Conservation (phyloP, 2,329 filamentous ascomycete species). For the Pseudopyrenochaeta lycopersici region DNA sequence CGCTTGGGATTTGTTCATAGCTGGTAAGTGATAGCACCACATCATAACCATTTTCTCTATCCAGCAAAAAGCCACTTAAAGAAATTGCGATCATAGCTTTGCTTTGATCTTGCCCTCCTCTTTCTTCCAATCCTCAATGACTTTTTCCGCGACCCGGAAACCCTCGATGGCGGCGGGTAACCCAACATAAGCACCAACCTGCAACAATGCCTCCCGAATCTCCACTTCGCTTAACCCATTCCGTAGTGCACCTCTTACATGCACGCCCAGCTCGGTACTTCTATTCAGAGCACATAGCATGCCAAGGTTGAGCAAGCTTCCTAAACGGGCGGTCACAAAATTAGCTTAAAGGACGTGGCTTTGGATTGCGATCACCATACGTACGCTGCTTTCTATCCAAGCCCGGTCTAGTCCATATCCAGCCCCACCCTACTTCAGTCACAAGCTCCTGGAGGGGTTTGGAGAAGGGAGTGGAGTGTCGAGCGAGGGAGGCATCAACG, state of each 20-base stretch:
- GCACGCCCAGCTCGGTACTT: constrained; percentile 64
- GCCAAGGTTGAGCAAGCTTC: constrained; percentile 67
- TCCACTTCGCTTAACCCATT: constrained; percentile 69
- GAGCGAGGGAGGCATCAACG: constrained; percentile 62
- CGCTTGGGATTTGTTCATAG: constrained; percentile 32
- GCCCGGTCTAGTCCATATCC: constrained; percentile 67
- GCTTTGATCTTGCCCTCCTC: constrained; percentile 25
- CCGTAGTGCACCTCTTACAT: constrained; percentile 66
- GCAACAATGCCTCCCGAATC: constrained; percentile 62
- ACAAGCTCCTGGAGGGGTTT: constrained; percentile 66
- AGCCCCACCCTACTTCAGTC: constrained; percentile 69
- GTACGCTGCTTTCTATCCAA: constrained; percentile 41
- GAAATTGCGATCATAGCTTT: constrained; percentile 11
- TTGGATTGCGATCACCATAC: too few relatives aligned
- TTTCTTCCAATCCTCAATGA: constrained; percentile 56
- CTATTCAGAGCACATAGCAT: constrained; percentile 68
- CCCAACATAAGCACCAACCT: constrained; percentile 52
- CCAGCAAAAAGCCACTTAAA: background rate
- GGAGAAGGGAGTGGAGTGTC: constrained; percentile 63
- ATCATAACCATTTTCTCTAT: background rate
- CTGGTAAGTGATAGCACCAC: background rate
- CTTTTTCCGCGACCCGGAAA: constrained; percentile 57
- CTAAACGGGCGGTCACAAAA: background rate
- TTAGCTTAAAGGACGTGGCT: background rate
- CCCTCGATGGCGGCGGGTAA: constrained; percentile 58